Evolutionary conservation across 208 protist species (phyloP).

Genomic region (Crithidia acanthocephali): DNA sequence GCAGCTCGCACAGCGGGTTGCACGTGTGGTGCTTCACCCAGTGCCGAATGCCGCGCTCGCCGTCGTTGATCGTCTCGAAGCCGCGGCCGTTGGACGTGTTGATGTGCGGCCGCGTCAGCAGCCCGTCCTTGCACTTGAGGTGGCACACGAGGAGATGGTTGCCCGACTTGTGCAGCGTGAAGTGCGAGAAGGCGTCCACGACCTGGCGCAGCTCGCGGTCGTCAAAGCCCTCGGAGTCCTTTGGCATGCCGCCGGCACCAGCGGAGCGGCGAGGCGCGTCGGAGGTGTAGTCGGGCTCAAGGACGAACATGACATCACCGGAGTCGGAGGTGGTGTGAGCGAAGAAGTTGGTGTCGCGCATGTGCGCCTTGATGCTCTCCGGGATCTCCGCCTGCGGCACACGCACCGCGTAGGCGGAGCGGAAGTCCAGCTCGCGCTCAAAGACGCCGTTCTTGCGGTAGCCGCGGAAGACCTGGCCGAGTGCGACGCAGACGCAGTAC

Average conservation of each 20-base stretch:
- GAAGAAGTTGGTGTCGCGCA: constrained; percentile 25
- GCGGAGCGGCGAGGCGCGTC: constrained; percentile 4
- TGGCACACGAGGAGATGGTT: constrained; percentile 38
- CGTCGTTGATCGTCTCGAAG: constrained; percentile 44
- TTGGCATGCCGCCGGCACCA: constrained; percentile 14
- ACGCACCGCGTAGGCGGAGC: constrained; percentile 29
- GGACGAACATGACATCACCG: constrained; percentile 37
- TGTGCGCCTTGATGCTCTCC: constrained; percentile 16
- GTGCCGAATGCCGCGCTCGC: constrained; percentile 33
- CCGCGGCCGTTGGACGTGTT: constrained; percentile 36
- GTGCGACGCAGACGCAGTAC: constrained; percentile 48
- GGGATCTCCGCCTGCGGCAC: constrained; percentile 27
- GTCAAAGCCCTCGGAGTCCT: constrained; percentile 34
- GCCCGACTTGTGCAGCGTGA: constrained; percentile 38
- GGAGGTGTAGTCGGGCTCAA: constrained; percentile 30
- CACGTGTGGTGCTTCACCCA: constrained; percentile 40
- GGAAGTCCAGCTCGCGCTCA: constrained; percentile 27
- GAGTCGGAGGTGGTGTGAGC: constrained; percentile 31
- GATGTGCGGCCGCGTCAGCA: constrained; percentile 49
- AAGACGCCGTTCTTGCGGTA: constrained; percentile 25
- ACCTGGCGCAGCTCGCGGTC: constrained; percentile 33
- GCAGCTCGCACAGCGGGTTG: constrained; percentile 29
- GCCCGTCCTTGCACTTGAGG: constrained; percentile 40
- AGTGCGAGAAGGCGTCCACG: constrained; percentile 69
- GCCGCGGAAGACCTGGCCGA: constrained; percentile 31